Conservation (phyloP, 768 basidiomycete species). For the Podaxis sp. region DNA sequence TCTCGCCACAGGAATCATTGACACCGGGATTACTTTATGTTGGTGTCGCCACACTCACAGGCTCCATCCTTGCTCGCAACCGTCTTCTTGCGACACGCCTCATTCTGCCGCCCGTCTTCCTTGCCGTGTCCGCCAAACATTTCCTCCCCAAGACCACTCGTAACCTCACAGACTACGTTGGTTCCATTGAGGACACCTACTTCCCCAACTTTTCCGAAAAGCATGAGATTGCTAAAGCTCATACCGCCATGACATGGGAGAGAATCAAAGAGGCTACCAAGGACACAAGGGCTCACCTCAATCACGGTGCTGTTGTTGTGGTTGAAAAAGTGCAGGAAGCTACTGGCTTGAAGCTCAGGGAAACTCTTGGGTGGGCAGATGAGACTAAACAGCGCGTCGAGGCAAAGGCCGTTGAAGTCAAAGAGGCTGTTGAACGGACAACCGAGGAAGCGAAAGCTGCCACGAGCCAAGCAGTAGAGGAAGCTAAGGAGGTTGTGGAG, state of each 20-base stretch:
- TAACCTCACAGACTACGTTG: conserved; percentile 68
- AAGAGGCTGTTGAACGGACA: conserved; percentile 27
- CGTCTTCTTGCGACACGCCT: conserved; percentile 68
- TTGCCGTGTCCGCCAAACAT: conserved; percentile 68
- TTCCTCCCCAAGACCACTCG: conserved; percentile 84
- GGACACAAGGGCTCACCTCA: conserved; percentile 44
- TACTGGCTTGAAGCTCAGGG: conserved; percentile 74
- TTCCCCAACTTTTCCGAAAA: conserved; percentile 68
- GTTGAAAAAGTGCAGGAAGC: conserved; percentile 60
- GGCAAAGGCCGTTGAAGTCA: conserved; percentile 23
- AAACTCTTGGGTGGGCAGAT: conserved; percentile 49
- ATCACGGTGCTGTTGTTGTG: conserved; percentile 42
- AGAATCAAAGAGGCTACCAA: conserved; percentile 51
- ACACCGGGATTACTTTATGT: conserved; percentile 91
- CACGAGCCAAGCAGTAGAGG: conserved; percentile 17
- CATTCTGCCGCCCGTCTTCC: conserved; percentile 73
- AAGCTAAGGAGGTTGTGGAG: conserved; percentile 17
- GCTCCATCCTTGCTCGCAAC: conserved; percentile 83
- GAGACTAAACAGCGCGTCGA: conserved; percentile 20
- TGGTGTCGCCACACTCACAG: conserved; percentile 84
- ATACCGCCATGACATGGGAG: conserved; percentile 58
- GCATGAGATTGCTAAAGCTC: conserved; percentile 63
- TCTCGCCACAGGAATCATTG: conserved; percentile 78
- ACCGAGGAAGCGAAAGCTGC: conserved; percentile 11
- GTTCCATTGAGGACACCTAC: conserved; percentile 68